These are phyloP conservation scores for Hypomyces rosellus DNA, from an alignment of 2,329 filamentous ascomycete genomes.

Conservation along the genomic window DNA sequence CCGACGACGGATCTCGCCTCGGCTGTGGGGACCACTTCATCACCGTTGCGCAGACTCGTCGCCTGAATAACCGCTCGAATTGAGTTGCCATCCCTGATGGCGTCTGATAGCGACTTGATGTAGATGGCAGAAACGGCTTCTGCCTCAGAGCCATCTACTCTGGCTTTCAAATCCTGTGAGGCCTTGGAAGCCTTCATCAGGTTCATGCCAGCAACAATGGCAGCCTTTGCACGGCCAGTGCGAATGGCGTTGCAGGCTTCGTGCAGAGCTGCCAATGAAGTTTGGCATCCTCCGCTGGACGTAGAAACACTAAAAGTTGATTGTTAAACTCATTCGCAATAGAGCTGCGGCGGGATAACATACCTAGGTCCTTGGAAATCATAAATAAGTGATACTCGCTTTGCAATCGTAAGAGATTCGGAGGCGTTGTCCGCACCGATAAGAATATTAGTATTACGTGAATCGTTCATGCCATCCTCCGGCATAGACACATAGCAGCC, in stretches of 20 bases:
- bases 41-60: slow-evolving; percentile 28
- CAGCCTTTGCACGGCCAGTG: not conserved
- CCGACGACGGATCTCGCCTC: not conserved
- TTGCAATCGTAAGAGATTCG: too few relatives aligned
- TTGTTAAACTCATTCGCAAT: too few relatives aligned
- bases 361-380: slow-evolving; percentile 6
- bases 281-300: too few relatives aligned
- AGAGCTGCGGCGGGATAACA: not conserved
- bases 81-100: slow-evolving; percentile 34
- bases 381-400: slow-evolving; percentile 1
- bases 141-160: slow-evolving; percentile 16
- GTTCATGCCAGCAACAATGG: slow-evolving; percentile 4
- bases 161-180: too few relatives aligned
- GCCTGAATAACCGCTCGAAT: slow-evolving; percentile 27
- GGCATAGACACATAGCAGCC: slow-evolving; percentile 24
- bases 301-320: too few relatives aligned
- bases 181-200: not conserved
- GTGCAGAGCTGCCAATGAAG: too few relatives aligned
- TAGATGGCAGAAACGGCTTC: slow-evolving; percentile 35
- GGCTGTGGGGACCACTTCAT: not conserved
- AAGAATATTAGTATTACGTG: not conserved
- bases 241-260: too few relatives aligned
- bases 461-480: slow-evolving; percentile 20
- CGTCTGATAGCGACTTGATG: slow-evolving; percentile 35
- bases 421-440: too few relatives aligned